phyloP scores from a whole-genome alignment of 768 basidiomycete species.

The Suillus sp. region DNA sequence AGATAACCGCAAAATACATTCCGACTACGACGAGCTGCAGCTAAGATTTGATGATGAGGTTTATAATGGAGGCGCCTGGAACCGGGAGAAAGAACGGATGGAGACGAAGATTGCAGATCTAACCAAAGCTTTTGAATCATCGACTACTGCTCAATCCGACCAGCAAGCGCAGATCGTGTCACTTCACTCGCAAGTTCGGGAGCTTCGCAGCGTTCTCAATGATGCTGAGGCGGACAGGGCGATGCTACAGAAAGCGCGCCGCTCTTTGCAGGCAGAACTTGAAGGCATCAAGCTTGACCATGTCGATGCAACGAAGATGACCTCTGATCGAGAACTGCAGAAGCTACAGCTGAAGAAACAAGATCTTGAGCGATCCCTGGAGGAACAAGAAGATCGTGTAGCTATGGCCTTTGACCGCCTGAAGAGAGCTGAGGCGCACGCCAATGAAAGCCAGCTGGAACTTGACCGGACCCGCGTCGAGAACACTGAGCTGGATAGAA shows the following conservation, averaged over 20 bases:
- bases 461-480: conserved; percentile 76
- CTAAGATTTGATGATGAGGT: conserved; percentile 76
- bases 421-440: conserved; percentile 79
- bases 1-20: conserved; percentile 76
- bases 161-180: conserved; percentile 85
- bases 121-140: conserved; percentile 73
- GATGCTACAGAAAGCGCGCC: conserved; percentile 79
- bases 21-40: conserved; percentile 76
- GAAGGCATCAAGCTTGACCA: conserved; percentile 79
- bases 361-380: conserved; percentile 74
- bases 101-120: conserved; percentile 81
- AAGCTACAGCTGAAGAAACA: conserved; percentile 78
- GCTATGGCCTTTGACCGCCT: conserved; percentile 72
- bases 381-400: conserved; percentile 77
- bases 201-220: conserved; percentile 77
- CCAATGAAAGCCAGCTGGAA: conserved; percentile 75
- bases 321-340: conserved; percentile 75
- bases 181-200: conserved; percentile 83
- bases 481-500: conserved; percentile 77
- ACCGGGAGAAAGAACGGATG: conserved; percentile 84
- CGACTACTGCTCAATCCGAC: conserved; percentile 70
- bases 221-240: conserved; percentile 84
- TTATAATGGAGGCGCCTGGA: conserved; percentile 78
- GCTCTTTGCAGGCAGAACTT: conserved; percentile 76
- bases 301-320: conserved; percentile 67